phyloP scores from a whole-genome alignment of 116 monocot genomes.

The Zostera marina region DNA sequence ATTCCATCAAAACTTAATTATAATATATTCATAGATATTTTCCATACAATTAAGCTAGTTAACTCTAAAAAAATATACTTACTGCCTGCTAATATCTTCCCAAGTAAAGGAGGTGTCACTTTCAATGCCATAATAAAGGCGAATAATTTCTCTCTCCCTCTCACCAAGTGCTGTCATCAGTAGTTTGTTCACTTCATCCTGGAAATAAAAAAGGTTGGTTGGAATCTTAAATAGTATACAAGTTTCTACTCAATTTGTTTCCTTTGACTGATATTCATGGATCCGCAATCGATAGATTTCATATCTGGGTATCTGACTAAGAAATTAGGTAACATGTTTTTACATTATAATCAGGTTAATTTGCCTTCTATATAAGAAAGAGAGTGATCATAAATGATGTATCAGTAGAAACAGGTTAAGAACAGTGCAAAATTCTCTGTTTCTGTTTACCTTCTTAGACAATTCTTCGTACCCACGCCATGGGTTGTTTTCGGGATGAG shows the following conservation, averaged over 20 bases:
- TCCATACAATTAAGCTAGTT: background rate
- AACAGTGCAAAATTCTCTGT: no score
- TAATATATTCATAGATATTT: no score
- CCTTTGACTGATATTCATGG: no score
- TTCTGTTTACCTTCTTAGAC: constrained; percentile 56
- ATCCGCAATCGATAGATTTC: no score
- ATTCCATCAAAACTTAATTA: background rate
- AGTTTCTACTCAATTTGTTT: background rate
- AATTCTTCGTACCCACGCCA: constrained; percentile 84
- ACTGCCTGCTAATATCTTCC: constrained; percentile 93
- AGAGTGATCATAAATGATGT: no score
- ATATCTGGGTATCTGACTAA: no score
- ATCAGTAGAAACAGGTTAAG: no score
- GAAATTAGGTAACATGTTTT: no score
- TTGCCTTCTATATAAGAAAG: no score
- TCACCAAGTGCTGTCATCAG: constrained; percentile 40
- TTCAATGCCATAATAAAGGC: constrained; percentile 74
- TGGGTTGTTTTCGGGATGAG: constrained; percentile 69
- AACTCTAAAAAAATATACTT: constrained; percentile 11
- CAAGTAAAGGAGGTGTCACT: constrained; percentile 52
- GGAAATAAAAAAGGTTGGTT: background rate
- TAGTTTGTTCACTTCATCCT: constrained; percentile 87
- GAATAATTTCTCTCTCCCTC: constrained; percentile 73
- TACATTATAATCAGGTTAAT: no score
- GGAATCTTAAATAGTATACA: background rate